Evolutionary conservation across 306 rosid species (phyloP).

Genomic region (Senna tora): DNA sequence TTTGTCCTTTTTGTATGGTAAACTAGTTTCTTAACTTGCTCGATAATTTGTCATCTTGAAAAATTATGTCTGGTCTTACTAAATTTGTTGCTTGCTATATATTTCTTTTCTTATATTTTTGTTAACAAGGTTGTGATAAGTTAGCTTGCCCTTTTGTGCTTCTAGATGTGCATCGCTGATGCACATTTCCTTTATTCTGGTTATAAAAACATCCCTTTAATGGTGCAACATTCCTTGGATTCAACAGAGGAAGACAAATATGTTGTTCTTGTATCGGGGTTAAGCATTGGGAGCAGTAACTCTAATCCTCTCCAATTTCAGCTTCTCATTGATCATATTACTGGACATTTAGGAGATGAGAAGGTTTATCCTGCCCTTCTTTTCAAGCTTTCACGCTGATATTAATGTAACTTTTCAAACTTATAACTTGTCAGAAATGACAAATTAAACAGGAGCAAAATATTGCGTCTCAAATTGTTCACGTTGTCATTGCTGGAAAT

Average conservation of each 20-base stretch:
- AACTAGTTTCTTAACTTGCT: no score
- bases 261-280: constrained; percentile 83
- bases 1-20: no score
- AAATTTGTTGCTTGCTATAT: constrained; percentile 34
- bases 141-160: constrained; percentile 22
- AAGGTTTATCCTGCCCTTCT: constrained; percentile 55
- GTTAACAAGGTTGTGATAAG: constrained; percentile 22
- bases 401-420: constrained; percentile 21
- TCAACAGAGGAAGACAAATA: constrained; percentile 85
- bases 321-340: constrained; percentile 93
- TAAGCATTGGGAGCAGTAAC: constrained; percentile 73
- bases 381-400: constrained; percentile 35
- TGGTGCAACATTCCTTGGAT: constrained; percentile 32
- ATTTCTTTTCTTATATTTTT: constrained; percentile 24
- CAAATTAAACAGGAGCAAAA: constrained; percentile 72
- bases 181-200: constrained; percentile 24
- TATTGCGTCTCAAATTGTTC: constrained; percentile 86
- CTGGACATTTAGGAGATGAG: constrained; percentile 97
- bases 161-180: constrained; percentile 22
- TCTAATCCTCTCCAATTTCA: constrained; percentile 89
- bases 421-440: constrained; percentile 41
- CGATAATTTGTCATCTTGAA: constrained; percentile 19
- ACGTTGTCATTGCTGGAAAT: constrained; percentile 82
- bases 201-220: constrained; percentile 11
- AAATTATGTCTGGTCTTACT: constrained; percentile 16